phyloP scores from a whole-genome alignment of 2,329 filamentous ascomycete species.

The Aspergillus oerlinghausenensis region DNA sequence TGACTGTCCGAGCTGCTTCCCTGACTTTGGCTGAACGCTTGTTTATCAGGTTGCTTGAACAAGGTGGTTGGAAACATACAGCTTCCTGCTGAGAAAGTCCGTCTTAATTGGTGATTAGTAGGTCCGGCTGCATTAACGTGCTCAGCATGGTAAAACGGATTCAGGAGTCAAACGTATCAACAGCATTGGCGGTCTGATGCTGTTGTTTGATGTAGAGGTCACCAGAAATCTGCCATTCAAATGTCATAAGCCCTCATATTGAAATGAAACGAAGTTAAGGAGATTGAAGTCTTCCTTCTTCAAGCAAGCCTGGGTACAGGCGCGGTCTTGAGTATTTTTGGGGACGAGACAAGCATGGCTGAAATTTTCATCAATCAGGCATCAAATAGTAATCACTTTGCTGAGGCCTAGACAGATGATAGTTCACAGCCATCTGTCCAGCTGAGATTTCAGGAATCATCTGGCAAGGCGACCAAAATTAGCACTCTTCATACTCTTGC shows the following conservation, averaged over 20 bases:
- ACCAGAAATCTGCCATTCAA: not conserved
- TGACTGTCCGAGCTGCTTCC: not conserved
- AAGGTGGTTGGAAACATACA: not conserved
- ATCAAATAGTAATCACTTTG: not conserved
- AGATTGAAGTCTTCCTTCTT: too few relatives aligned
- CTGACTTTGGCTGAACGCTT: not conserved
- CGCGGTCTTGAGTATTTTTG: not conserved
- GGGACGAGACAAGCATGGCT: not conserved
- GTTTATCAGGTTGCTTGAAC: not conserved
- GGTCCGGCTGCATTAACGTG: not conserved
- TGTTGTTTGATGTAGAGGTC: not conserved
- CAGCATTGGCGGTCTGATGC: not conserved
- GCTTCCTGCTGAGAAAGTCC: not conserved
- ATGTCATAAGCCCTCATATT: not conserved
- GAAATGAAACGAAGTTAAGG: not conserved
- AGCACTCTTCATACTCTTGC: not conserved
- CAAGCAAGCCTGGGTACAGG: too few relatives aligned
- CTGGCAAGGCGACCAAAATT: not conserved
- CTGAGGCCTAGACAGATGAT: not conserved
- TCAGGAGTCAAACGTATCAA: not conserved
- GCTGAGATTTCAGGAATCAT: not conserved
- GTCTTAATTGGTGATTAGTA: not conserved
- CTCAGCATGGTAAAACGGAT: not conserved
- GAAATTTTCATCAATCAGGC: not conserved
- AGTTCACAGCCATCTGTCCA: not conserved